Base-by-base conservation (phyloP, 1,139 yeast species). In the Zygosaccharomyces sapae region DNA sequence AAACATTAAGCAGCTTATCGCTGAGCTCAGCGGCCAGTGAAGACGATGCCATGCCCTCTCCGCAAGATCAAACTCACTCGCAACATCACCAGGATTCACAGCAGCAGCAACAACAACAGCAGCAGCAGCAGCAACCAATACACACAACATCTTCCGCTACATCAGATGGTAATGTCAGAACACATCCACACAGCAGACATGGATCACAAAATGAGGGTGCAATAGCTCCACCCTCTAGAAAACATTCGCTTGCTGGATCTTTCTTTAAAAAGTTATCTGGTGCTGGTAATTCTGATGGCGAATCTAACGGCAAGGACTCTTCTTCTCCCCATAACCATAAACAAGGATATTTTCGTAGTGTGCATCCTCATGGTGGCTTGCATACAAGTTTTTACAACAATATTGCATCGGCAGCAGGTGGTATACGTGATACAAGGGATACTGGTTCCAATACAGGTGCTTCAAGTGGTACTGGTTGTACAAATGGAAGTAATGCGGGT, bases 241-340 rank as follows among this genome's bases (percentile, higher is more conserved):
- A 60, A 45, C 48, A 53, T 18, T 60, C 64, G 1, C 55, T 60
- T 43, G 62, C 64, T 1, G 59, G 55, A 13, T 49, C 47, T 31
- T 38, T 59, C 2, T 53, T 60, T 13, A 60, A 58, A 45, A 53
- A 57, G 42, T 39, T 58, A 13, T 55, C 61, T 12, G 51, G 53
- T 34, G 43, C 45, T n/a, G 43, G 36, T 16, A 33, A 33, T 27
- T 19, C 41, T 6, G 43, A 37, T 25, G 16, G 22, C 24, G 40
- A 5, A 27, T 6, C 19, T 24, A 19, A n/a, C 16, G 16, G 16
- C 16, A 16, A 16, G 16, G 40, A 30, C 12, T n/a, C n/a, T 24
- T 27, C 31, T 10, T 13, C 20, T 9, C n/a, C n/a, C n/a, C 33
- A 37, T 25, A n/a, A 12, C 10, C 10, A 19, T 12, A 22, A 24